Base-by-base conservation (phyloP, 345 rosid genomes). In the Arabidopsis arenosa region DNA sequence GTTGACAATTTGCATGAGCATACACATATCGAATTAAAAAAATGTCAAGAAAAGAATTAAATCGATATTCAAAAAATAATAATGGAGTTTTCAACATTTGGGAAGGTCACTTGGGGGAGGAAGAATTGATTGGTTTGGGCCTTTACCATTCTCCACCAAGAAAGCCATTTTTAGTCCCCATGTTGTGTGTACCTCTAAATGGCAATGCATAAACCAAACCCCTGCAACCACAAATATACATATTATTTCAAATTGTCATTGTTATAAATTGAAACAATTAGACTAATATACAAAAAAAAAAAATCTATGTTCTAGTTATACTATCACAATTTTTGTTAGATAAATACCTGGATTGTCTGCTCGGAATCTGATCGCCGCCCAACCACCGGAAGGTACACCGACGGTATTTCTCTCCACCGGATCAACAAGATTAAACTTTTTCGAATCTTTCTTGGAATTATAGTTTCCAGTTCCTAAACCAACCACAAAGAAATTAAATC, bases 151-250 rank as follows among this genome's bases (percentile, higher is more conserved):
- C 32, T 87, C 96, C 76, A 92, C 98, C 86, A 90, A 74, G 72
- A 94, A 94, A 9, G 98, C 97, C 98, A 94, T 94, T 77, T 92
- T 92, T 9, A 94, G 84, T 63, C 98, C 98, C 98, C 97, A 94
- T 18, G 98, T 87, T 10, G 98, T 92, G 78, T 92, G 98, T 49
- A 92, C 85, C 57, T 78, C 81, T 72, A 78, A 49, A 72, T 78
- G 81, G 21, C 81, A 77, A 71, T 77, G 81, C 81, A 77, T 70
- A 37, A 78, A 78, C 81, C 81, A 78, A 55, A 83, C 85, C 35
- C 83, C 85, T 83, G 63, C 66, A 60, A 47, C 54, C 66, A 77
- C 72, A 70, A 10, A 61, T 13, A 32, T 18, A 41, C 56, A 33
- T 43, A 40, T 75, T 12, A 5, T 23, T 43, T 52, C 37, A 44